Percentiles rank a stretch among this genome's conserved stretches.
phyloP scores from a whole-genome alignment of 2,329 filamentous ascomycete genomes.

The Fusarium sulawesiense region DNA sequence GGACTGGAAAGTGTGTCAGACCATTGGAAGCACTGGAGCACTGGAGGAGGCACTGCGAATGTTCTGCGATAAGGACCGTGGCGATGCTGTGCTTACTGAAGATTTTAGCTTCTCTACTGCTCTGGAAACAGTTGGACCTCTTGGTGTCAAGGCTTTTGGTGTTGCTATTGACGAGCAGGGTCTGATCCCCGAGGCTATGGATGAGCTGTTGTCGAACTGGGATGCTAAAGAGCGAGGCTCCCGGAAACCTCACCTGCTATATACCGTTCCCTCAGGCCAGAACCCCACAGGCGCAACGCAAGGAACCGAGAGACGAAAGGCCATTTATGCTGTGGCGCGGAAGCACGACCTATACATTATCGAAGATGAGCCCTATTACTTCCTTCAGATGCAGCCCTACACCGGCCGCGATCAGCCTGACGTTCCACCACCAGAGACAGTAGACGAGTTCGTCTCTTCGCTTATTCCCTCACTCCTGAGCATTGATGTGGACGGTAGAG shows the following conservation, averaged over 20 bases:
- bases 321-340: conserved; percentile 80
- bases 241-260: conserved; percentile 66
- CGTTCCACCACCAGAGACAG: conserved; percentile 66
- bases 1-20: conserved; percentile 89
- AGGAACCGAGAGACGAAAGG: conserved; percentile 71
- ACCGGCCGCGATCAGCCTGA: conserved; percentile 63
- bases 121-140: conserved; percentile 66
- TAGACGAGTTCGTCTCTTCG: conserved; percentile 77
- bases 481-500: conserved; percentile 87
- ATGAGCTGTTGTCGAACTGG: conserved; percentile 63
- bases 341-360: conserved; percentile 89
- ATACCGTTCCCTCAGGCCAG: conserved; percentile 79
- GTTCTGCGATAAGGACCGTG: conserved; percentile 75
- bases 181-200: conserved; percentile 63
- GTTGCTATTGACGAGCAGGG: conserved; percentile 65
- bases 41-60: conserved; percentile 87
- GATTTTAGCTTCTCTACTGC: conserved; percentile 89
- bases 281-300: conserved; percentile 93
- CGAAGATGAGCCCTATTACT: conserved; percentile 96
- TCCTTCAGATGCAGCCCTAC: conserved; percentile 87
- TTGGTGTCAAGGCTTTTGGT: conserved; percentile 65
- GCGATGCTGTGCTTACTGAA: conserved; percentile 85
- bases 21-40: conserved; percentile 85
- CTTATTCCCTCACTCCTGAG: conserved; percentile 76
- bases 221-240: conserved; percentile 57